Evolutionary conservation across 163 green algal species (phyloP).

Genomic region (Chlorella variabilis): DNA sequence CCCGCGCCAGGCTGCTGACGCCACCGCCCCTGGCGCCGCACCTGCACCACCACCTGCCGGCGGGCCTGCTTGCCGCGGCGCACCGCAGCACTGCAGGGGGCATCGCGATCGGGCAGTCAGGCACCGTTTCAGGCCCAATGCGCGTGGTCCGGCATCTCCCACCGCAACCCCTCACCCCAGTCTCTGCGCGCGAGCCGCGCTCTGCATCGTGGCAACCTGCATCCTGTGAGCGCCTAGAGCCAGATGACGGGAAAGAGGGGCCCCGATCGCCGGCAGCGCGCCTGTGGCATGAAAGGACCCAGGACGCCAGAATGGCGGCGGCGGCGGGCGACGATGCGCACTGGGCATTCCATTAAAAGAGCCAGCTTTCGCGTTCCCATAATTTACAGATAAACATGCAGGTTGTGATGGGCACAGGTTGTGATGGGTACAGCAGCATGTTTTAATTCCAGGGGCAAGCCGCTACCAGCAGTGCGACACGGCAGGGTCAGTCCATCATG

Average conservation of each 20-base stretch:
- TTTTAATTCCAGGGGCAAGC: too few species aligned
- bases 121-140: background rate
- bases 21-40: background rate
- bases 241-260: background rate
- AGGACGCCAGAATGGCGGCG: too few species aligned
- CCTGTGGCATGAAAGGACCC: background rate
- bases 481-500: background rate
- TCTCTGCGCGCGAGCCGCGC: background rate
- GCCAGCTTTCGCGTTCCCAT: too few species aligned
- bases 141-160: background rate
- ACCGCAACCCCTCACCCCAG: background rate
- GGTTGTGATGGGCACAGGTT: too few species aligned
- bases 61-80: background rate
- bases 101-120: background rate
- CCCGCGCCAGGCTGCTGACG: too few species aligned
- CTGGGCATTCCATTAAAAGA: too few species aligned
- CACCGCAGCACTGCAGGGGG: background rate
- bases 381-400: too few species aligned
- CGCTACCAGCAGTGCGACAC: too few species aligned
- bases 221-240: too few species aligned
- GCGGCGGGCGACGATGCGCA: too few species aligned
- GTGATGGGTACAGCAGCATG: too few species aligned
- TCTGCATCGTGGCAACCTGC: background rate
- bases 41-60: slow-evolving; percentile 3
- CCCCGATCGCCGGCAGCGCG: background rate